Percentiles rank a stretch among this genome's conserved stretches.
These are phyloP conservation scores for Dothideomycetes sp. DNA, from an alignment of 2,329 filamentous ascomycete species.

Conservation along the genomic window DNA sequence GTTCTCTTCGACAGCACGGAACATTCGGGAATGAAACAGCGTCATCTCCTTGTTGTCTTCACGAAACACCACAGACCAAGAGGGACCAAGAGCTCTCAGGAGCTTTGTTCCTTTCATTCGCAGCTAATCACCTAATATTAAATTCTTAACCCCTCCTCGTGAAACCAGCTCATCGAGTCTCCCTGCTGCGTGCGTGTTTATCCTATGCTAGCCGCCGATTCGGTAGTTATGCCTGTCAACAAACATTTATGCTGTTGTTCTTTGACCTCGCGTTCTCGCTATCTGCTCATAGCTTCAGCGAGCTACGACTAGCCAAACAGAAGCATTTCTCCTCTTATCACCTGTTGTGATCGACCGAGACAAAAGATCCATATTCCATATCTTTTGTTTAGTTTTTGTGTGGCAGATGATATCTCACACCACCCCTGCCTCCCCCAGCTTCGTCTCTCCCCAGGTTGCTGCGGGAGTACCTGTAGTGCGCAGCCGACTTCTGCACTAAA, in stretches of 20 bases:
- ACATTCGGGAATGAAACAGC: conserved; percentile 6
- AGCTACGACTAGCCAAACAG: conserved; percentile 1
- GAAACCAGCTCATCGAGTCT: conserved; percentile 1
- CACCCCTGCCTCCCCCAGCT: conserved; percentile 9
- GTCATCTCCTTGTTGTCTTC: conserved; percentile 1
- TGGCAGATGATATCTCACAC: conserved; percentile 10
- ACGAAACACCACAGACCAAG: background rate
- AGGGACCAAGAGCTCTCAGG: no score
- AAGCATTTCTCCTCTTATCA: conserved; percentile 9
- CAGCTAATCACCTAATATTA: no score
- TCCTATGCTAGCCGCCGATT: no score
- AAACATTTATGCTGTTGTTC: conserved; percentile 12
- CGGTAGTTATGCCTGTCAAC: conserved; percentile 9
- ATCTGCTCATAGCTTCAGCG: conserved; percentile 9
- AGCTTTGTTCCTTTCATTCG: no score
- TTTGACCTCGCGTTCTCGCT: background rate
- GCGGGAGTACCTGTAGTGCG: no score
- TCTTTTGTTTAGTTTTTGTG: conserved; percentile 7
- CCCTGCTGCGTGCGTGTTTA: conserved; percentile 2
- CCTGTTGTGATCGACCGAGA: conserved; percentile 10
- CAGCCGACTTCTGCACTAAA: no score
- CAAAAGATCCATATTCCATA: conserved; percentile 1
- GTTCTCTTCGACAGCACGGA: background rate
- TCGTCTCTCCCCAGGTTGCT: conserved; percentile 6
- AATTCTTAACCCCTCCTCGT: conserved; percentile 4